These are phyloP conservation scores for Botrytis hyacinthi DNA, from an alignment of 2,329 filamentous ascomycete genomes.

Conservation along the genomic window DNA sequence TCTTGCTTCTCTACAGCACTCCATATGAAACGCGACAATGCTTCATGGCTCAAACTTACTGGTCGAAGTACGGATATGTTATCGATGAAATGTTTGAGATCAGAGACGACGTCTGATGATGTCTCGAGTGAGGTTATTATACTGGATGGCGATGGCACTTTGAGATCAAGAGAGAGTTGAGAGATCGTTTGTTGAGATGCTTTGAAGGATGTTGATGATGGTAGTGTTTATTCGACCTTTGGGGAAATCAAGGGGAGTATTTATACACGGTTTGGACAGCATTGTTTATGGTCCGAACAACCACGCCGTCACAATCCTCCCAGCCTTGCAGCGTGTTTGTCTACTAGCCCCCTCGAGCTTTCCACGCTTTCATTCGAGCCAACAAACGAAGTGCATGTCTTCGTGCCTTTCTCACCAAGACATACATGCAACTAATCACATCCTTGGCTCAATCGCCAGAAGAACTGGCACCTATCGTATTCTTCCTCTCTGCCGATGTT, in stretches of 20 bases:
- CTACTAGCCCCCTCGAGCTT: constrained; percentile 15
- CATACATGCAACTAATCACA: constrained; percentile 21
- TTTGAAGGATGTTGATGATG: constrained; percentile 26
- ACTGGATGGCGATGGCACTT: constrained; percentile 23
- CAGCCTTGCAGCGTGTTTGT: constrained; percentile 18
- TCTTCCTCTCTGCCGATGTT: constrained; percentile 17
- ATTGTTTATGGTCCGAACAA: constrained; percentile 19
- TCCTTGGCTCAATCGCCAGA: constrained; percentile 12
- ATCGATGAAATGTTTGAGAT: constrained; percentile 6
- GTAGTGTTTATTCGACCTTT: constrained; percentile 22
- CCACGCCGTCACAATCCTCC: constrained; percentile 21
- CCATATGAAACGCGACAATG: constrained; percentile 26
- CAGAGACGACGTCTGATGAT: constrained; percentile 4
- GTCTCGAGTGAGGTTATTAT: constrained; percentile 4
- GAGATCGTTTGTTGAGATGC: constrained; percentile 28
- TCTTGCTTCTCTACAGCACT: constrained; percentile 16
- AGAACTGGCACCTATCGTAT: constrained; percentile 22
- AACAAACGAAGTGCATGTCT: constrained; percentile 33
- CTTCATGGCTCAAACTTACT: constrained; percentile 29
- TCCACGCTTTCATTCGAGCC: constrained; percentile 26
- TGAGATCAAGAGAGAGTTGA: constrained; percentile 25
- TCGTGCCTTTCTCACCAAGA: constrained; percentile 27
- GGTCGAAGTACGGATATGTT: constrained; percentile 24
- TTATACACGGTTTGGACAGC: constrained; percentile 29
- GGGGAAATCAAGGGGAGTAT: constrained; percentile 27